phyloP scores from a whole-genome alignment of 2,329 filamentous ascomycete species.

The Aspergillus aculeatinus region DNA sequence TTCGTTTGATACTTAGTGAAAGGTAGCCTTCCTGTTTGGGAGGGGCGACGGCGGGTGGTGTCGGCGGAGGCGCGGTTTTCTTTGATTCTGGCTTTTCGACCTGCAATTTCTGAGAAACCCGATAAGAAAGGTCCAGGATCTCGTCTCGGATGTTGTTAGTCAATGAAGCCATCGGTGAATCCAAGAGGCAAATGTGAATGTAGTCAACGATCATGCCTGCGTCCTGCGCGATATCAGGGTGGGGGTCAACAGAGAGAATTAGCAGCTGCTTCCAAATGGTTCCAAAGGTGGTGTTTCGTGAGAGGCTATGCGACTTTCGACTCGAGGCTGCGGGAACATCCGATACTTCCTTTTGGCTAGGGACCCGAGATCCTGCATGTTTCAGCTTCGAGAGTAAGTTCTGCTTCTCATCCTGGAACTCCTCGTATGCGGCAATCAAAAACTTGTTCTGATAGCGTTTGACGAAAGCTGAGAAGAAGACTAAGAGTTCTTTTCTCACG shows the following conservation, averaged over 20 bases:
- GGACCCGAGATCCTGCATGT: constrained; percentile 24
- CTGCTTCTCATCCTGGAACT: constrained; percentile 79
- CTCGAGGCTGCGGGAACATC: constrained; percentile 25
- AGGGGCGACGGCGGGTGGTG: constrained; percentile 50
- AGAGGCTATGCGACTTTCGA: constrained; percentile 42
- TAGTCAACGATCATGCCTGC: constrained; percentile 84
- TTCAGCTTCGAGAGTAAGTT: constrained; percentile 58
- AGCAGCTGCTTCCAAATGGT: constrained; percentile 92
- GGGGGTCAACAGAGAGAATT: constrained; percentile 88
- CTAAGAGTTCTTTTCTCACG: constrained; percentile 87
- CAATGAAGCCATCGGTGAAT: constrained; percentile 70
- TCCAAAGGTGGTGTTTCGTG: constrained; percentile 86
- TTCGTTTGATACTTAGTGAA: constrained; percentile 59
- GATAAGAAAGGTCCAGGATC: constrained; percentile 38
- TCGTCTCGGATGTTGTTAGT: constrained; percentile 74
- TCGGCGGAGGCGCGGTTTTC: constrained; percentile 42
- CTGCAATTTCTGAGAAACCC: constrained; percentile 42
- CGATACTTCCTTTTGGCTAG: constrained; percentile 19
- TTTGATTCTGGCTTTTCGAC: constrained; percentile 35
- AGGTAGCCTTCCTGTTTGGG: constrained; percentile 62
- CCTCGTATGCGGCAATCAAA: constrained; percentile 85
- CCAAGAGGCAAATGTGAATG: constrained; percentile 73
- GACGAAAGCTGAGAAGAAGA: constrained; percentile 91
- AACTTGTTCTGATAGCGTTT: constrained; percentile 90
- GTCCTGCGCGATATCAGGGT: constrained; percentile 86